These are phyloP conservation scores for Daldinia loculata DNA, from an alignment of 495 filamentous ascomycete species.

Conservation along the genomic window DNA sequence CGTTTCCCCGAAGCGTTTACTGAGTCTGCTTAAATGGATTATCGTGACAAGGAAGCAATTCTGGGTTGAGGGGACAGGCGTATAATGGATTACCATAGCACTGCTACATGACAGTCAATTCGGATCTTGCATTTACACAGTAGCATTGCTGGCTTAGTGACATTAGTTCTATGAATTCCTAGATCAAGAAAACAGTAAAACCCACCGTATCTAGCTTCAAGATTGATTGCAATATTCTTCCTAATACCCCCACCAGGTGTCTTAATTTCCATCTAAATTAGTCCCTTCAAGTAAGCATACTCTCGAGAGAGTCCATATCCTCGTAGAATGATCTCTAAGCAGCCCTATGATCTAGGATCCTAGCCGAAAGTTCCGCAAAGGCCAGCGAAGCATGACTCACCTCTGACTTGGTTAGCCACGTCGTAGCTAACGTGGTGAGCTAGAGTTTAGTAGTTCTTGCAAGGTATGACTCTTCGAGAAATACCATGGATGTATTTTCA, in stretches of 20 bases:
- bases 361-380: background rate
- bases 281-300: background rate
- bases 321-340: background rate
- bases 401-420: background rate
- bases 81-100: slow-evolving; percentile 51
- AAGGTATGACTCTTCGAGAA: background rate
- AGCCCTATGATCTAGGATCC: background rate
- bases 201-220: background rate
- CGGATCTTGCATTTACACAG: slow-evolving; percentile 50
- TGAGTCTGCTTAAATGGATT: slow-evolving; percentile 49
- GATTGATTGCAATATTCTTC: background rate
- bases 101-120: slow-evolving; percentile 49
- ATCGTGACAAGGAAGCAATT: slow-evolving; percentile 47
- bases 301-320: background rate
- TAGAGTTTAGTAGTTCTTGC: background rate
- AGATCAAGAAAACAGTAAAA: background rate
- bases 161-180: background rate
- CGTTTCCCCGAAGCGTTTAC: slow-evolving; percentile 92
- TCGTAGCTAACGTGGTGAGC: background rate
- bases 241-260: background rate
- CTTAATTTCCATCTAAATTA: background rate
- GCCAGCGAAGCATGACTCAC: background rate
- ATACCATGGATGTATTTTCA: background rate
- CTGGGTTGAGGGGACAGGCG: slow-evolving; percentile 49
- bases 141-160: background rate